phyloP scores from a whole-genome alignment of 2,329 filamentous ascomycete genomes.

The Zymoseptoria ardabiliae region DNA sequence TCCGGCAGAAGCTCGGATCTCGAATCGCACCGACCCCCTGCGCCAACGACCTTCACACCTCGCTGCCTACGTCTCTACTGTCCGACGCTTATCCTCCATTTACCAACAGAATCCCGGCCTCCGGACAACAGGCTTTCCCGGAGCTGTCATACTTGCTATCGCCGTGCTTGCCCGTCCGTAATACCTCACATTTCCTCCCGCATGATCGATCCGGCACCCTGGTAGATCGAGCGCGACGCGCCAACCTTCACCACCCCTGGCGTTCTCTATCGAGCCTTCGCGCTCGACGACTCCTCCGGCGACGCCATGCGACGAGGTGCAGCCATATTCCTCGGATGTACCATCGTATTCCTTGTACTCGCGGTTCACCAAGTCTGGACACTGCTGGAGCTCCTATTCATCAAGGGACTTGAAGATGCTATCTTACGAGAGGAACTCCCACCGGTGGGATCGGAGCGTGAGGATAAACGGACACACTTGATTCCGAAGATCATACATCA shows the following conservation, averaged over 20 bases:
- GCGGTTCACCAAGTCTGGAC: conserved; percentile 59
- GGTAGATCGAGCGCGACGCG: background rate
- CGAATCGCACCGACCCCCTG: too few species aligned
- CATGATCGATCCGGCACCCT: background rate
- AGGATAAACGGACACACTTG: conserved; percentile 41
- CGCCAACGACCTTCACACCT: too few species aligned
- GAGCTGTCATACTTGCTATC: background rate
- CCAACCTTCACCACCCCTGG: background rate
- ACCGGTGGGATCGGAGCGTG: conserved; percentile 50
- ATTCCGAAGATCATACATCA: conserved; percentile 75
- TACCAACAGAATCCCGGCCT: too few species aligned
- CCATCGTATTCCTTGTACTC: conserved; percentile 50
- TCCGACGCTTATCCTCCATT: too few species aligned
- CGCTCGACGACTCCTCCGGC: background rate
- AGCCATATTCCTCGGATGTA: conserved; percentile 57
- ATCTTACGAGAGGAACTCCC: conserved; percentile 61
- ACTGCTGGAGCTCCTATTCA: conserved; percentile 60
- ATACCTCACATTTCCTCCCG: background rate
- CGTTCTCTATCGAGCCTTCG: background rate
- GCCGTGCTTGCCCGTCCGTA: background rate
- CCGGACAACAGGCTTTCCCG: too few species aligned
- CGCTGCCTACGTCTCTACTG: too few species aligned
- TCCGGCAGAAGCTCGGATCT: too few species aligned
- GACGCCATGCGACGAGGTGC: conserved; percentile 52
- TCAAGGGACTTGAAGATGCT: conserved; percentile 59